These are phyloP conservation scores for Nakazawaea wyomingensis DNA, from an alignment of 805 yeast species.

Conservation along the genomic window DNA sequence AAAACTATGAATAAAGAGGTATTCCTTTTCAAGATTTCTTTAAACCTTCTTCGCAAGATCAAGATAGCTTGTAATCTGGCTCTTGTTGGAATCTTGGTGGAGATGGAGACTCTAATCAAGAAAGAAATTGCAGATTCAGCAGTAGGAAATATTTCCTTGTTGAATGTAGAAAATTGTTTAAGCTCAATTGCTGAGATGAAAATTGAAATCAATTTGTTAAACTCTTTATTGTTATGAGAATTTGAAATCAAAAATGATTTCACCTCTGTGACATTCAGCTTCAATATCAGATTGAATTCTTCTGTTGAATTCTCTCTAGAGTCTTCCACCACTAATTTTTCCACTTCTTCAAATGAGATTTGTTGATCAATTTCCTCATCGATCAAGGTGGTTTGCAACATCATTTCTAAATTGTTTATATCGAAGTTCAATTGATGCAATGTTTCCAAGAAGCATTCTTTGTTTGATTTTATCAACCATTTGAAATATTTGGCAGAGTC, in stretches of 20 bases:
- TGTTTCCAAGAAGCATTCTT: conserved; percentile 33
- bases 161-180: conserved; percentile 20
- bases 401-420: conserved; percentile 53
- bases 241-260: conserved; percentile 30
- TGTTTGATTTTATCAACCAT: conserved; percentile 30
- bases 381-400: conserved; percentile 58
- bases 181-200: conserved; percentile 39
- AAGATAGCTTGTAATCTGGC: conserved; percentile 48
- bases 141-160: conserved; percentile 31
- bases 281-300: conserved; percentile 17
- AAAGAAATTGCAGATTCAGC: conserved; percentile 49
- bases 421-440: conserved; percentile 30
- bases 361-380: conserved; percentile 16
- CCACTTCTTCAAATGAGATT: conserved; percentile 19
- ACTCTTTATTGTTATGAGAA: conserved; percentile 31
- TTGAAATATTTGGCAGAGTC: conserved; percentile 27
- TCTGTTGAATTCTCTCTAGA: conserved; percentile 20
- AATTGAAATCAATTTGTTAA: conserved; percentile 33
- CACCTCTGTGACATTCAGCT: conserved; percentile 14
- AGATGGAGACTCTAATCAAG: conserved; percentile 48
- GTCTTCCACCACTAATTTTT: conserved; percentile 22
- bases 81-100: conserved; percentile 54
- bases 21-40: conserved; percentile 26
- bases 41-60: conserved; percentile 31
- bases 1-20: conserved; percentile 44